Evolutionary conservation across 1,284 basidiomycete species (phyloP).

Genomic region (Cerioporus squamosus): DNA sequence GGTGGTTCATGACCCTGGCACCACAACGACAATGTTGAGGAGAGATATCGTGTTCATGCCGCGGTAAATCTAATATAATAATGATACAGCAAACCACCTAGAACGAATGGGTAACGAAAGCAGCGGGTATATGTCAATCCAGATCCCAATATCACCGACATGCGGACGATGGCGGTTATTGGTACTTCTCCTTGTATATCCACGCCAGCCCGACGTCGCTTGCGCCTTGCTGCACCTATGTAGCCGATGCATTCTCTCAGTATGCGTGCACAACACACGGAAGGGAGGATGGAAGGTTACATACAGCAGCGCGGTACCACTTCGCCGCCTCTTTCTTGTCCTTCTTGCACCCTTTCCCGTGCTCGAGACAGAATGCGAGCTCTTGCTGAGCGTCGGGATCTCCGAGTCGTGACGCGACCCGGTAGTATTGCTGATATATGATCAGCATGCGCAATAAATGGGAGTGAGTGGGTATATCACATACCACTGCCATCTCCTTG

Average conservation of each 20-base stretch:
- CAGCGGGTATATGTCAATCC: neutral
- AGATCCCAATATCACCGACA: neutral
- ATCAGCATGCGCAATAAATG: neutral
- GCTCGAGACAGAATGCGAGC: slow-evolving; percentile 83
- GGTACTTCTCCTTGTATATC: slow-evolving; percentile 86
- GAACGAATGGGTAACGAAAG: neutral
- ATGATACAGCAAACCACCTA: slow-evolving; percentile 18
- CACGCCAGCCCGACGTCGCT: slow-evolving; percentile 84
- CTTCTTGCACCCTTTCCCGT: slow-evolving; percentile 90
- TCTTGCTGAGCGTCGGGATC: slow-evolving; percentile 88
- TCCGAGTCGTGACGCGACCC: slow-evolving; percentile 81
- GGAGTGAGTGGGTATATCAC: slow-evolving; percentile 36
- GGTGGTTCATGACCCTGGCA: neutral
- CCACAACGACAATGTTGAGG: neutral
- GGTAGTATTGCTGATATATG: slow-evolving; percentile 74
- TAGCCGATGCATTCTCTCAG: neutral
- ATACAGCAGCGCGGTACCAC: slow-evolving; percentile 87
- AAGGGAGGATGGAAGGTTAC: slow-evolving; percentile 27
- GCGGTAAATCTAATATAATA: slow-evolving; percentile 12
- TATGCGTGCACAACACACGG: neutral
- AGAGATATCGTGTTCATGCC: neutral
- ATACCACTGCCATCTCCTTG: slow-evolving; percentile 82
- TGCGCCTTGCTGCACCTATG: slow-evolving; percentile 72
- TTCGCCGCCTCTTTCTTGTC: slow-evolving; percentile 84
- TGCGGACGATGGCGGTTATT: slow-evolving; percentile 20